These are phyloP conservation scores for Parietichytrium sp. DNA, from an alignment of 108 stramenopile genomes.

Conservation along the genomic window DNA sequence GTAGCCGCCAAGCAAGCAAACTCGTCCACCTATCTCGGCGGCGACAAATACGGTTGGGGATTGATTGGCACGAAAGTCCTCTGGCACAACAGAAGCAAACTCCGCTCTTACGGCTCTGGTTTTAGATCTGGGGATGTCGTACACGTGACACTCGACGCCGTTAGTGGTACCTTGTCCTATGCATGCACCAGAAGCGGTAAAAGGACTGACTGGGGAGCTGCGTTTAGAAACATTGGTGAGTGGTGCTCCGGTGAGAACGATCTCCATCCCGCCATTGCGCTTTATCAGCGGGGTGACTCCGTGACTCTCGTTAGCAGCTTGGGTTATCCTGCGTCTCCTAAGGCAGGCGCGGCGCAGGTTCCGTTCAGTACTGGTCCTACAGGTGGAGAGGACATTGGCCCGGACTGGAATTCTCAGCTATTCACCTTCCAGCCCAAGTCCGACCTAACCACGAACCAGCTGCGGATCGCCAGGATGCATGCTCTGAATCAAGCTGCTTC, in stretches of 20 bases:
- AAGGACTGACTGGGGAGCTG: slow-evolving; percentile 48
- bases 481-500: too few species aligned
- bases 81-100: slow-evolving; percentile 50
- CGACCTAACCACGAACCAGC: too few species aligned
- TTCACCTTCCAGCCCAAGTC: too few species aligned
- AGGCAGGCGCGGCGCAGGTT: neutral
- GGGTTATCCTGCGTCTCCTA: neutral
- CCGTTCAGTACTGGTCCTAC: too few species aligned
- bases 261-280: slow-evolving; percentile 44
- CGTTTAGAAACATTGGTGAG: slow-evolving; percentile 47
- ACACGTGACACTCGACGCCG: slow-evolving; percentile 51
- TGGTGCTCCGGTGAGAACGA: neutral
- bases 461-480: too few species aligned
- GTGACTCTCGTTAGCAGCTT: slow-evolving; percentile 34
- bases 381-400: too few species aligned
- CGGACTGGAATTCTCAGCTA: too few species aligned
- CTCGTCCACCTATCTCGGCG: slow-evolving; percentile 57
- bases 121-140: slow-evolving; percentile 50
- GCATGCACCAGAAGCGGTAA: slow-evolving; percentile 50
- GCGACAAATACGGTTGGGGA: slow-evolving; percentile 56
- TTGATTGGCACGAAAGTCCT: slow-evolving; percentile 50
- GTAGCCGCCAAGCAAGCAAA: slow-evolving; percentile 50
- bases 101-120: slow-evolving; percentile 48
- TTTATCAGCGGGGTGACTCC: slow-evolving; percentile 52
- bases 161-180: slow-evolving; percentile 44